Evolutionary conservation across 805 yeast genomes (phyloP), one percentile per base, ranked within the genome.

Genomic region (Candida methanosorbosa): DNA sequence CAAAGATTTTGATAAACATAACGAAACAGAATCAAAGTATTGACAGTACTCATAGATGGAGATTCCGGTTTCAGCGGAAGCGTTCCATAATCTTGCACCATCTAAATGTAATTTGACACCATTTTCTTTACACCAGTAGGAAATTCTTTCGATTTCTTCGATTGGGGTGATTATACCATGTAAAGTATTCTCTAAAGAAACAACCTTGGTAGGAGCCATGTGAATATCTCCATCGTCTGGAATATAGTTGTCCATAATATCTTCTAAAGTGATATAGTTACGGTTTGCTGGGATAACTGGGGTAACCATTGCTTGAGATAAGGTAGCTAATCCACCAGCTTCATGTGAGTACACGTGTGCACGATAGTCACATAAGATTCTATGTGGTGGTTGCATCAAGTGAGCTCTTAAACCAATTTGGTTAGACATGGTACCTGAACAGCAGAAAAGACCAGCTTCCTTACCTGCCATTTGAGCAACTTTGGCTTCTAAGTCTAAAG

Each of bases 1-100:
- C 50, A 86, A 64, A 9, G 92, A 81, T 57, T 86, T 86, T 30
- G 94, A 83, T 30, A 86, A 60, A 58, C 96, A 86, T 36, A 86
- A 70, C 16, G 94, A 82, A 32, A 86, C 82, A 18, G 88, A 75
- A 56, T 86, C 96, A 52, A 85, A 86, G 43, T 77, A 64, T 43
- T 69, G 66, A 47, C 92, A 81, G 56, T 76, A 85, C 49, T 82
- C 81, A n/a, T 54, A 57, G 38, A 86, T 58, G 13, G 85, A 59
- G 26, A 81, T 65, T 18, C 79, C 84, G 13, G 86, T 75, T 24
- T 71, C 87, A 8, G 70, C 83, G 18, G 78, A 67, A 12, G 95
- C 95, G 53, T 82, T 83, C 84, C 87, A 85, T 36, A 87, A 61
- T 46, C 96, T 72, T 12, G 96, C 96, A 41, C 96, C 96, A 54